Base-by-base conservation (phyloP, 1,139 yeast species). In the Lodderomyces beijingensis region DNA sequence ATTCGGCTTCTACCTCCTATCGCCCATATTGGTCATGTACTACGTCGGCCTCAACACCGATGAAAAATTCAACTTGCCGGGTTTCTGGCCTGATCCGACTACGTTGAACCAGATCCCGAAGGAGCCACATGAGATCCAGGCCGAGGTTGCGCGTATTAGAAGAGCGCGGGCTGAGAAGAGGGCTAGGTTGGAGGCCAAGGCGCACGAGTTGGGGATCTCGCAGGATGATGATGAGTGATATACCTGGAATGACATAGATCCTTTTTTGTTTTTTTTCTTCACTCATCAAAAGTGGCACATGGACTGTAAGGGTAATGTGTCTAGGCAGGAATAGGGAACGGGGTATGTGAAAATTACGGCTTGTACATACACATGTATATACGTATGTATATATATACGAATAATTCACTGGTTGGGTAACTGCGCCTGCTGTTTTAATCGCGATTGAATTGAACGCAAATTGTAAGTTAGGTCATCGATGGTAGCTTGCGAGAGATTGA, bases 61-160 rank as follows among this genome's bases (percentile, higher is more conserved):
- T 56, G 76, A 71, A 47, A 88, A 87, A 62, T 78, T 89, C 55
- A 86, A 87, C 52, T 79, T 88, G 35, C 94, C 95, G n/a, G 95
- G 95, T 12, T 88, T 86, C 59, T 87, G 95, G 95, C 97, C 97
- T 1, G 96, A 88, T 57, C 96, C 96, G 25, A 83, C 84, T 23
- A 82, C 96, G 2, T 70, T 87, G 46, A 87, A 88, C 53, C 83
- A 84, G 58, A 80, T 89, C 24, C 97, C 96, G 3, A 89, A 87
- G 53, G 96, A 88, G 52, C 89, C 89, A 7, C 86, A 83, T 48
- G 96, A 89, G 53, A 86, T 88, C 42, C 82, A 85, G 50, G 91
- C 94, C 0, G 97, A 89, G 55, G 66, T 88, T 29, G 95, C 95
- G 13, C 73, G 96, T 51, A 82, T 88, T 70, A 77, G 78, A 53